Conservation (phyloP, 805 yeast genomes). For the Starmerella bacillaris region DNA sequence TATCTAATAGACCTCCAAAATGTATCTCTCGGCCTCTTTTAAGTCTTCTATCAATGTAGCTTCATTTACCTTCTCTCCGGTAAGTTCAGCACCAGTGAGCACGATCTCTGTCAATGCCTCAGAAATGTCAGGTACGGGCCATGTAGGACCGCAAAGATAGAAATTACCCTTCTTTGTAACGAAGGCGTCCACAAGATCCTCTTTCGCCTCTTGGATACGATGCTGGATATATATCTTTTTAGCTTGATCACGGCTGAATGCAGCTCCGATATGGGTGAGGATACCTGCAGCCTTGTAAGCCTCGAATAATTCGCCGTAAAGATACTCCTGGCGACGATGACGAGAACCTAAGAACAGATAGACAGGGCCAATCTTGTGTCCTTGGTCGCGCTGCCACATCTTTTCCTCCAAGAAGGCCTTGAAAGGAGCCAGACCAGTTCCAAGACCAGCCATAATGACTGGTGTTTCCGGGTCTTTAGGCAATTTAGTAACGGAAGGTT, state of each 20-base stretch:
- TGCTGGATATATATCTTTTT: conserved; percentile 91
- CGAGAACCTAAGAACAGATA: conserved; percentile 83
- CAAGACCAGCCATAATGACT: conserved; percentile 89
- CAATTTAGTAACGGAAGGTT: conserved; percentile 91
- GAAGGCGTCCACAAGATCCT: conserved; percentile 60
- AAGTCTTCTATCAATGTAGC: conserved; percentile 73
- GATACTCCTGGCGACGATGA: conserved; percentile 85
- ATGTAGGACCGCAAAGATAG: conserved; percentile 95
- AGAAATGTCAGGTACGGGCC: conserved; percentile 97
- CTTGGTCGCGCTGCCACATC: conserved; percentile 81
- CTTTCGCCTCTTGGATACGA: conserved; percentile 61
- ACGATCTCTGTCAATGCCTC: conserved; percentile 74
- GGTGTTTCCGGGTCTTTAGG: conserved; percentile 80
- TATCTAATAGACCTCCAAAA: conserved; percentile 70
- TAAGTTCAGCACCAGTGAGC: conserved; percentile 45
- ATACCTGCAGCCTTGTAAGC: conserved; percentile 84
- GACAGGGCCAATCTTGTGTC: conserved; percentile 72
- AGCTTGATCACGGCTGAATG: conserved; percentile 93
- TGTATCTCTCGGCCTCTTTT: conserved; percentile 83
- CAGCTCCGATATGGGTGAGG: conserved; percentile 89
- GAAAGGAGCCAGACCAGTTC: conserved; percentile 96
- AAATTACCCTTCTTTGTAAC: conserved; percentile 67
- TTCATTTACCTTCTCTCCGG: conserved; percentile 52
- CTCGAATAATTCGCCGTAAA: conserved; percentile 95
- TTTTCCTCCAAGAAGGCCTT: conserved; percentile 94